Conservation (phyloP, 805 yeast species). For the Cyberlindnera bimundalis region DNA sequence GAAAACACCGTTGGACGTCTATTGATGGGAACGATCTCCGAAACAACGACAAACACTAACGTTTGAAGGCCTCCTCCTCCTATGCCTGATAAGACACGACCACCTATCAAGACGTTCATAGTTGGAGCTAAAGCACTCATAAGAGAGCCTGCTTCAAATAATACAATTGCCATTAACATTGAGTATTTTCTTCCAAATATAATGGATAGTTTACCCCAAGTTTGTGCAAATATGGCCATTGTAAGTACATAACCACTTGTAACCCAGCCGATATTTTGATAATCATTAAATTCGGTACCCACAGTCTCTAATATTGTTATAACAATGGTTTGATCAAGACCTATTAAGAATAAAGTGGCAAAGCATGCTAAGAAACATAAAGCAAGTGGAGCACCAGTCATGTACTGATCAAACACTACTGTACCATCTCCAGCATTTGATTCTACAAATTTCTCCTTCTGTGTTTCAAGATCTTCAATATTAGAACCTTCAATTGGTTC, state of each 20-base stretch:
- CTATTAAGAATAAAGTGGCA: slow-evolving; percentile 15
- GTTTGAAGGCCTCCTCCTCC: slow-evolving; percentile 73
- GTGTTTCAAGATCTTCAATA: no score
- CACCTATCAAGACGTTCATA: slow-evolving; percentile 64
- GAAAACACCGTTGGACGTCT: slow-evolving; percentile 23
- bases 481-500: no score
- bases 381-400: slow-evolving; percentile 14
- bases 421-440: slow-evolving; percentile 27
- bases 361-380: slow-evolving; percentile 21
- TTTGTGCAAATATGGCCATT: slow-evolving; percentile 47
- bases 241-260: slow-evolving; percentile 52
- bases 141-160: slow-evolving; percentile 63
- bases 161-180: slow-evolving; percentile 40
- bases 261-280: slow-evolving; percentile 56
- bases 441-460: slow-evolving; percentile 16
- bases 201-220: slow-evolving; percentile 55
- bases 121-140: slow-evolving; percentile 50
- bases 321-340: slow-evolving; percentile 56
- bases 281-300: slow-evolving; percentile 45
- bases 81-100: slow-evolving; percentile 65
- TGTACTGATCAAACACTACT: slow-evolving; percentile 16
- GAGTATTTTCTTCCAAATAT: slow-evolving; percentile 55
- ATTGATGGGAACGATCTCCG: slow-evolving; percentile 43
- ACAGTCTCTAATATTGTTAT: slow-evolving; percentile 47
- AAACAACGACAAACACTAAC: slow-evolving; percentile 50